Evolutionary conservation across 805 yeast species (phyloP).

Genomic region (Brettanomyces nanus): DNA sequence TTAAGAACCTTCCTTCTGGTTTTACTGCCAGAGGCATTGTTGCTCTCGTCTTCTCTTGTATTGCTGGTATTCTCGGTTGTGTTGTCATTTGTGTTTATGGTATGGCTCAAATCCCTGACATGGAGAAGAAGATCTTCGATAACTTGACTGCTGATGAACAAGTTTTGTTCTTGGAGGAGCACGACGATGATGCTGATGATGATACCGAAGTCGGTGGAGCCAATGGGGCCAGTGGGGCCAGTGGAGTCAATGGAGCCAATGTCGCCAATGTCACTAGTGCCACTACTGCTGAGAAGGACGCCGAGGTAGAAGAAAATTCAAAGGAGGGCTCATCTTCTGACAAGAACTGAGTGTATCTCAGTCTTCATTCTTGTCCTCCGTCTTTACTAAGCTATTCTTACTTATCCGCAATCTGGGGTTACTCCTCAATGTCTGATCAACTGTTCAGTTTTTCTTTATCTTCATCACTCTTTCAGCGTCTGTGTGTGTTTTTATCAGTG

Average conservation of each 20-base stretch:
- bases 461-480: no score
- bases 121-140: conserved; percentile 54
- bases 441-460: no score
- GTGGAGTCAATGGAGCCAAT: no score
- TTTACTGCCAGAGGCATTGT: conserved; percentile 94
- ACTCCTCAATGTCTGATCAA: no score
- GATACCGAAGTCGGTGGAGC: no score
- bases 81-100: conserved; percentile 75
- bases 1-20: conserved; percentile 63
- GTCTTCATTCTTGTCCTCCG: no score
- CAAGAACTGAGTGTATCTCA: no score
- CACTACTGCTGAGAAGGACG: no score
- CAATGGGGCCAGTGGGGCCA: no score
- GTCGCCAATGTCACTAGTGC: no score
- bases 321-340: conserved; percentile 9
- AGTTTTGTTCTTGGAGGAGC: conserved; percentile 18
- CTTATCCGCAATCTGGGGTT: no score
- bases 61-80: conserved; percentile 81
- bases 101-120: conserved; percentile 66
- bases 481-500: not conserved
- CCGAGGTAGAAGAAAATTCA: conserved; percentile 3
- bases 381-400: no score
- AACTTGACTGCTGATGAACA: conserved; percentile 43
- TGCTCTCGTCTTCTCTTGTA: conserved; percentile 83
- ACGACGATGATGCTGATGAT: conserved; percentile 24